Base-by-base conservation (phyloP, 2,329 filamentous ascomycete species). In the Cordyceps fumosorosea region DNA sequence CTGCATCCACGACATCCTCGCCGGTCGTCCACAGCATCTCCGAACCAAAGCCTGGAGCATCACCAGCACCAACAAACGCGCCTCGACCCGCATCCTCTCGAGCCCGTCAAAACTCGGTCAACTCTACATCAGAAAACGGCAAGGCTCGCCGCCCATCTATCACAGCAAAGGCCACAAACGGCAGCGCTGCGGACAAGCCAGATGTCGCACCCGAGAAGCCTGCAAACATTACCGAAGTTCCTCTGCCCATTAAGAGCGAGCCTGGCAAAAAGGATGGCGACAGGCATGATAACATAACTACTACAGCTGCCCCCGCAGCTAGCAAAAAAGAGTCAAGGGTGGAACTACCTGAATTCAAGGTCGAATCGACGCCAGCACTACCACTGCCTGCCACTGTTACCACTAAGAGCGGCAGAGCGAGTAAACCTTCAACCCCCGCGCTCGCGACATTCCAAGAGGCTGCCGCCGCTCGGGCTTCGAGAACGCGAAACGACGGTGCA, bases 1-100 rank as follows among this genome's bases (percentile, higher is more conserved):
- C 90, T 1, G 86, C 89, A 20, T 87, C 87, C 3, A 79, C 88
- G 66, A 84, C 86, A n/a, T 88, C 91, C 1, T 93, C 92, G 1
- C 90, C 91, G 20, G 81, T 92, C 53, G 80, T 90, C 54, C 83
- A 85, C 55, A 83, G 82, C n/a, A 84, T 91, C 63, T 82, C 85
- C 29, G 89, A 91, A 67, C 78, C 76, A 2, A 81, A 81, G 66
- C 80, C 76, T 66, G 75, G 73, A 59, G 78, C 72, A 67, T 90
- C 88, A 47, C 88, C 89, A 32, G 84, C 81, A 10, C 87, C 87
- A 7, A 74, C 76, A 53, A 75, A 76, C 63, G 74, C 77, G 34
- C 77, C 84, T 63, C 84, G 88, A 50, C 87, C 90, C 14, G 80
- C 84, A 56, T 87, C 88, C 5, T 86, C 89, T 6, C 85, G 91